Evolutionary conservation across 1,284 basidiomycete genomes (phyloP).

Genomic region (Tilletiopsis washingtonensis): DNA sequence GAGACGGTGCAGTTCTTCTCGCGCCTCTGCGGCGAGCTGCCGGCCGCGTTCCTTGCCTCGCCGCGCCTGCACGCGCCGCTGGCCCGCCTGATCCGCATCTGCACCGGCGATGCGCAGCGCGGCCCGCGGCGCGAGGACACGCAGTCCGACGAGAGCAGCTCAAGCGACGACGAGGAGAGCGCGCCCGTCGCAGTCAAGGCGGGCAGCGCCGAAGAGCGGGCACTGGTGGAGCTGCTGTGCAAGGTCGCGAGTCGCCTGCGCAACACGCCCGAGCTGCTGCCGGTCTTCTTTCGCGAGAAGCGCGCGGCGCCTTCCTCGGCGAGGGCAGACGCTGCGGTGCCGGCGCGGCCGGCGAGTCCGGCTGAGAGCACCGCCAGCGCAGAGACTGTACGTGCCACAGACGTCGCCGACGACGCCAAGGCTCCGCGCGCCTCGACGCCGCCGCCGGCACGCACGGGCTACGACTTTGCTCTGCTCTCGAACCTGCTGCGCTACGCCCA

Average conservation of each 20-base stretch:
- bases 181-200: constrained; percentile 20
- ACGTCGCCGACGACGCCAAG: background rate
- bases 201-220: constrained; percentile 12
- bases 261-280: constrained; percentile 32
- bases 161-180: constrained; percentile 12
- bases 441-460: background rate
- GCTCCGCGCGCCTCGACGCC: background rate
- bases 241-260: constrained; percentile 37
- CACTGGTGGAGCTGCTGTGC: constrained; percentile 39
- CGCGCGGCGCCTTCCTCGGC: no score
- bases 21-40: constrained; percentile 42
- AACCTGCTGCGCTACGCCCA: constrained; percentile 92
- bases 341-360: background rate
- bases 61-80: constrained; percentile 64
- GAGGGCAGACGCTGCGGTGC: background rate
- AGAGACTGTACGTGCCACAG: background rate
- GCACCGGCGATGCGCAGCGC: constrained; percentile 64
- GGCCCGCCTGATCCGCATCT: constrained; percentile 72
- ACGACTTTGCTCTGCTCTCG: constrained; percentile 58
- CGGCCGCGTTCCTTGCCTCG: constrained; percentile 39
- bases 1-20: constrained; percentile 41
- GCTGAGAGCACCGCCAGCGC: background rate
- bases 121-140: constrained; percentile 1
- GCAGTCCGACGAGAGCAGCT: constrained; percentile 11
- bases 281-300: constrained; percentile 29